Percentiles rank a stretch among this genome's conserved stretches.
phyloP scores from a whole-genome alignment of 441 rosid species.

The Dalechampia spathulata region DNA sequence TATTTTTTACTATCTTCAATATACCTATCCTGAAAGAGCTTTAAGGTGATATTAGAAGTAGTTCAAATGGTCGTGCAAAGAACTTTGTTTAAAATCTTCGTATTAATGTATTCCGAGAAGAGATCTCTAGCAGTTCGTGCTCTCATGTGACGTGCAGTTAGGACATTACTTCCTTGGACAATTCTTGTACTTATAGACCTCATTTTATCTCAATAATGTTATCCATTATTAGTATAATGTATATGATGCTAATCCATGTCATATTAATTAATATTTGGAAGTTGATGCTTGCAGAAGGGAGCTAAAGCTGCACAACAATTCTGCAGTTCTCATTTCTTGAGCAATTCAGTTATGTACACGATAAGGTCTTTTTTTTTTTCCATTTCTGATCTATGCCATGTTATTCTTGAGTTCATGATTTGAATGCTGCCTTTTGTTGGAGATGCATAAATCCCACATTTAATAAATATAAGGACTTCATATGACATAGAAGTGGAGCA shows the following conservation, averaged over 20 bases:
- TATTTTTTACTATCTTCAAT: too few species aligned
- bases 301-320: constrained; percentile 68
- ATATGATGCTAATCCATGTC: background rate
- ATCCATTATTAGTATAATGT: background rate
- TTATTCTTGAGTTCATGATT: background rate
- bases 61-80: background rate
- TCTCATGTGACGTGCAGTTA: background rate
- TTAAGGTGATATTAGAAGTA: constrained; percentile 4
- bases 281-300: constrained; percentile 60
- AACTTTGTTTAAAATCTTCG: background rate
- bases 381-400: background rate
- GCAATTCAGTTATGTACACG: constrained; percentile 86
- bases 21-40: background rate
- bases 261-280: constrained; percentile 12
- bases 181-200: too few species aligned
- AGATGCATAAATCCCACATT: too few species aligned
- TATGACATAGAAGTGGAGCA: too few species aligned
- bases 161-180: too few species aligned
- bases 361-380: constrained; percentile 49
- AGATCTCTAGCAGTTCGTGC: background rate
- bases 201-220: background rate
- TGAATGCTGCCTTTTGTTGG: too few species aligned
- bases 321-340: constrained; percentile 64
- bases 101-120: background rate
- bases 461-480: too few species aligned